A percentile compares a stretch with the other conserved stretches of the same genome.
Evolutionary conservation across 1,284 basidiomycete species (phyloP).

Genomic region (Puccinia horiana): DNA sequence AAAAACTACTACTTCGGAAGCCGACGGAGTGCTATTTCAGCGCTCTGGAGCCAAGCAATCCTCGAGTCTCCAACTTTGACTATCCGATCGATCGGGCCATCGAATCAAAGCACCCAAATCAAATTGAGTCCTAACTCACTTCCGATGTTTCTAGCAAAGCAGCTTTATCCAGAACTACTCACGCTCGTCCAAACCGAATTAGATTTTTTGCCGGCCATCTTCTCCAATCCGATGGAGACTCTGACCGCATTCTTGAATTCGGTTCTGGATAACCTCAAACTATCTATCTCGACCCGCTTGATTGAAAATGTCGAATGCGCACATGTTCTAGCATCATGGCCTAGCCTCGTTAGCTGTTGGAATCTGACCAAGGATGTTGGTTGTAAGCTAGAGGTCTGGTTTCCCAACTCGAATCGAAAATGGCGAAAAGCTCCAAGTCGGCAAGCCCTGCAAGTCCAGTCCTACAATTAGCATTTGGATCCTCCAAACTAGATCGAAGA

Average conservation of each 20-base stretch:
- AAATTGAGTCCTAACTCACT: conserved; percentile 59
- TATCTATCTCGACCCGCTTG: conserved; percentile 75
- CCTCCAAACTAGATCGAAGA: conserved; percentile 57
- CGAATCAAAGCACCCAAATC: conserved; percentile 21
- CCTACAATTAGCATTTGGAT: conserved; percentile 54
- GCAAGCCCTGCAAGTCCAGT: conserved; percentile 69
- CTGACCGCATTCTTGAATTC: conserved; percentile 78
- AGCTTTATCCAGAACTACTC: conserved; percentile 72
- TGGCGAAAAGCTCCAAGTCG: conserved; percentile 56
- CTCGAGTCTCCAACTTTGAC: conserved; percentile 53
- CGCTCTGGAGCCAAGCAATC: conserved; percentile 66
- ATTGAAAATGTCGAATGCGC: conserved; percentile 67
- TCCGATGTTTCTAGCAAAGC: conserved; percentile 67
- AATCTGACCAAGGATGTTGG: conserved; percentile 31
- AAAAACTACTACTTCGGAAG: conserved; percentile 88
- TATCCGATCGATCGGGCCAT: not conserved
- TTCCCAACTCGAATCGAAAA: conserved; percentile 55
- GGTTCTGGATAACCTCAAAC: conserved; percentile 73
- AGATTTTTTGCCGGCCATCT: conserved; percentile 73
- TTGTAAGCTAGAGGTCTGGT: conserved; percentile 53
- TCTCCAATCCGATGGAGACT: conserved; percentile 72
- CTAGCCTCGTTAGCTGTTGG: conserved; percentile 47
- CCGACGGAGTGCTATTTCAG: conserved; percentile 67
- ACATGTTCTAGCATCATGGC: conserved; percentile 59
- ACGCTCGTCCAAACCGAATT: conserved; percentile 71